A percentile compares a stretch with the other conserved stretches of the same genome.
Evolutionary conservation across 1,139 yeast genomes (phyloP).

Genomic region (Zygoascus hellenicus): DNA sequence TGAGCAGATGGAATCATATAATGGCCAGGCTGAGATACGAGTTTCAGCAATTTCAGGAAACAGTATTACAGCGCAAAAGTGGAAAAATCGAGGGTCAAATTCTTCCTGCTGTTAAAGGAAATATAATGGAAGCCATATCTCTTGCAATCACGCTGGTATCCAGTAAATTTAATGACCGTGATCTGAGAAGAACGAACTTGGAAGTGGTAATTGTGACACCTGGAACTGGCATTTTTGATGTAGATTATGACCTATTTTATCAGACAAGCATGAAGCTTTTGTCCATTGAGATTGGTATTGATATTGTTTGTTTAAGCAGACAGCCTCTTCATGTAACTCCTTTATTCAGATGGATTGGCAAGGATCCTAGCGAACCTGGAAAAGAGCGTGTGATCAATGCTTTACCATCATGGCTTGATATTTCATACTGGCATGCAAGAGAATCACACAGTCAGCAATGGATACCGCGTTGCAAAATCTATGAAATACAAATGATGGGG

Average conservation of each 20-base stretch:
- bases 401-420: constrained; percentile 92
- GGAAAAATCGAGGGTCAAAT: constrained; percentile 39
- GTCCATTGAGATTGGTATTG: constrained; percentile 78
- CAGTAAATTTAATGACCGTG: constrained; percentile 82
- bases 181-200: constrained; percentile 76
- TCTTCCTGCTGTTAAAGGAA: constrained; percentile 85
- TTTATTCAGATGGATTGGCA: constrained; percentile 56
- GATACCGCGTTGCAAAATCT: constrained; percentile 90
- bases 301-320: constrained; percentile 79
- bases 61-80: constrained; percentile 48
- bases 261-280: constrained; percentile 72
- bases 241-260: constrained; percentile 69
- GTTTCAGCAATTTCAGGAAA: constrained; percentile 75
- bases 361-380: constrained; percentile 11
- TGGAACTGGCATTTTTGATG: constrained; percentile 91
- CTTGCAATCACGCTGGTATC: constrained; percentile 72
- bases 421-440: constrained; percentile 66
- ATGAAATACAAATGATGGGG: constrained; percentile 98
- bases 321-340: constrained; percentile 94
- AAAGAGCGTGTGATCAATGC: constrained; percentile 52
- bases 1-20: constrained; percentile 77
- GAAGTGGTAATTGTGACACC: constrained; percentile 86
- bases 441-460: constrained; percentile 53
- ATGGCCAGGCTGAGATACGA: constrained; percentile 84
- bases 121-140: constrained; percentile 79